These are phyloP conservation scores for Dissophora ornata DNA, from an alignment of 192 early-diverging fungal genomes.

Conservation along the genomic window DNA sequence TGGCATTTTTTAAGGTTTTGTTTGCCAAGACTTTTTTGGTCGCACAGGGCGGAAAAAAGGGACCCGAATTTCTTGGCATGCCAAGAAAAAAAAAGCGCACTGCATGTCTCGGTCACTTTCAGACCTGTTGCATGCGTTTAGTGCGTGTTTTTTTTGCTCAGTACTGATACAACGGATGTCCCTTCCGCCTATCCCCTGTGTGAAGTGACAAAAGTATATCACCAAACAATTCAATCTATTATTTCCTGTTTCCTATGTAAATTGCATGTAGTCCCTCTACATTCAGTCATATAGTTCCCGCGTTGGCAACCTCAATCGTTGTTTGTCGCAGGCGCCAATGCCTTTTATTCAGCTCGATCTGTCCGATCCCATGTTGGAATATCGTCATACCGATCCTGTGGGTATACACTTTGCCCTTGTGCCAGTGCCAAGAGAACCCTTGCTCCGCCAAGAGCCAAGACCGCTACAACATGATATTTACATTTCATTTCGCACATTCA, in stretches of 20 bases:
- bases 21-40: conserved; percentile 45
- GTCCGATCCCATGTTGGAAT: no score
- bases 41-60: background rate
- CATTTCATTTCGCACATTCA: no score
- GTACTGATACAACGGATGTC: background rate
- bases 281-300: no score
- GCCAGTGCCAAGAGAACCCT: conserved; percentile 2
- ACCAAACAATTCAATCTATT: no score
- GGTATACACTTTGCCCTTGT: background rate
- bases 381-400: no score
- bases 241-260: no score
- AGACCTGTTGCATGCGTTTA: background rate
- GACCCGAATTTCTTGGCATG: conserved; percentile 20
- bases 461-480: background rate
- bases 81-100: conserved; percentile 5
- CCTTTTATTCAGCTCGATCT: no score
- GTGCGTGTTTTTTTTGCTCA: background rate
- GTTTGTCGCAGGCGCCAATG: no score
- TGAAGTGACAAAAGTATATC: background rate
- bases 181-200: no score
- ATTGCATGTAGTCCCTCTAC: no score
- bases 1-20: conserved; percentile 36
- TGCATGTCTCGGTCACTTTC: no score
- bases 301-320: no score
- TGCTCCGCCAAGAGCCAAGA: conserved; percentile 11